phyloP scores from a whole-genome alignment of 2,329 filamentous ascomycete species.

The Thielaviopsis ethacetica region DNA sequence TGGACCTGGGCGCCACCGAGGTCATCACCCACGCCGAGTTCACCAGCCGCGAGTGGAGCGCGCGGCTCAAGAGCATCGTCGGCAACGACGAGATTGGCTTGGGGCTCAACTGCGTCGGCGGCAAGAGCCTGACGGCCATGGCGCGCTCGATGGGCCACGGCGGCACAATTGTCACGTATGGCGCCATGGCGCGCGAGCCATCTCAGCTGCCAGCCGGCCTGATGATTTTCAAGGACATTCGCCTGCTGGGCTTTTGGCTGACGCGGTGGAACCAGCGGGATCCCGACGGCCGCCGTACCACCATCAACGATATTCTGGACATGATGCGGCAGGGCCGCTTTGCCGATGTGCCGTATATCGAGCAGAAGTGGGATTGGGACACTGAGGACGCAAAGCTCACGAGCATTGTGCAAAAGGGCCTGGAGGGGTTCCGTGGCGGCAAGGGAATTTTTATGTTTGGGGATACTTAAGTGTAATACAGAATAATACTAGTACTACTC shows the following conservation, averaged over 20 bases:
- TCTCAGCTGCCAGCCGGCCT: conserved; percentile 65
- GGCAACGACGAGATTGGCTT: conserved; percentile 59
- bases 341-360: conserved; percentile 64
- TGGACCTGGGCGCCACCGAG: conserved; percentile 37
- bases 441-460: conserved; percentile 82
- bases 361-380: conserved; percentile 69
- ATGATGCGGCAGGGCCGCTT: conserved; percentile 63
- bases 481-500: too few relatives aligned
- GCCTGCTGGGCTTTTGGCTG: conserved; percentile 89
- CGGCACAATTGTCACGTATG: conserved; percentile 78
- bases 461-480: conserved; percentile 28
- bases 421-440: conserved; percentile 69
- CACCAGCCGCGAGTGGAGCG: conserved; percentile 39
- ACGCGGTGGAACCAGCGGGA: conserved; percentile 73
- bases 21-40: conserved; percentile 42
- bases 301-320: conserved; percentile 69
- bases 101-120: conserved; percentile 86
- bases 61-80: conserved; percentile 45
- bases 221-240: conserved; percentile 84
- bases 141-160: conserved; percentile 55
- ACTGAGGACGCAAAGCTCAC: conserved; percentile 54
- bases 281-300: conserved; percentile 55
- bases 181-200: conserved; percentile 76
- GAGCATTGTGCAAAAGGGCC: conserved; percentile 62
- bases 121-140: conserved; percentile 63